Conservation (phyloP, 257 asterid genomes). For the Capsicum baccatum region DNA sequence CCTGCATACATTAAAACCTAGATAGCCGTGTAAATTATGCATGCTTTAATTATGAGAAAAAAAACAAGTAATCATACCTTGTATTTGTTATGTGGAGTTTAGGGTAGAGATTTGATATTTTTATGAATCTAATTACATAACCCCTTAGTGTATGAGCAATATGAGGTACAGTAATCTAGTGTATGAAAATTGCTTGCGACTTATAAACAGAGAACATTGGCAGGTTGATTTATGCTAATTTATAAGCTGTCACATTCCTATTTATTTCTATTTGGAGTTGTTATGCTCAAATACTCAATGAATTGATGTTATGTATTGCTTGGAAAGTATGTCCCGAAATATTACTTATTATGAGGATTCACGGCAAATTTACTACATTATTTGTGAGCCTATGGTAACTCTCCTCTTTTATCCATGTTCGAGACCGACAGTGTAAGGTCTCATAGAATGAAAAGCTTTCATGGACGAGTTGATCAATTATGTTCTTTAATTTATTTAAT, state of each 20-base stretch:
- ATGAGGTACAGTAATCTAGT: neutral
- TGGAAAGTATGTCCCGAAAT: conserved; percentile 9
- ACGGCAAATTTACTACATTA: neutral
- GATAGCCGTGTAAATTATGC: neutral
- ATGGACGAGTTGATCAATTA: neutral
- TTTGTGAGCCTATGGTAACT: neutral
- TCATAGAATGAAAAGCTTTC: neutral
- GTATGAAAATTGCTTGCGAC: neutral
- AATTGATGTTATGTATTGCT: neutral
- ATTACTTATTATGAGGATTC: neutral
- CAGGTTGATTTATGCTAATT: neutral
- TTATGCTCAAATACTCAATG: conserved; percentile 2
- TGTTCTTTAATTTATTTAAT: no score
- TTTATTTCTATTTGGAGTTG: conserved; percentile 25
- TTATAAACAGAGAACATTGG: neutral
- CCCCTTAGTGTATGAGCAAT: conserved; percentile 3
- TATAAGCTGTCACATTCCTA: neutral
- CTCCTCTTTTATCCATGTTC: neutral
- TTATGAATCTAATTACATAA: neutral
- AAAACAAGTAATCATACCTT: no score
- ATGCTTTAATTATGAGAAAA: no score
- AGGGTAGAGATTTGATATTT: neutral
- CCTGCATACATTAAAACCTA: no score
- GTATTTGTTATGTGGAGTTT: neutral
- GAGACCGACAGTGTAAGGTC: conserved; percentile 4